Conservation (phyloP, 2,329 filamentous ascomycete species). For the Neopestalotiopsis sp. region DNA sequence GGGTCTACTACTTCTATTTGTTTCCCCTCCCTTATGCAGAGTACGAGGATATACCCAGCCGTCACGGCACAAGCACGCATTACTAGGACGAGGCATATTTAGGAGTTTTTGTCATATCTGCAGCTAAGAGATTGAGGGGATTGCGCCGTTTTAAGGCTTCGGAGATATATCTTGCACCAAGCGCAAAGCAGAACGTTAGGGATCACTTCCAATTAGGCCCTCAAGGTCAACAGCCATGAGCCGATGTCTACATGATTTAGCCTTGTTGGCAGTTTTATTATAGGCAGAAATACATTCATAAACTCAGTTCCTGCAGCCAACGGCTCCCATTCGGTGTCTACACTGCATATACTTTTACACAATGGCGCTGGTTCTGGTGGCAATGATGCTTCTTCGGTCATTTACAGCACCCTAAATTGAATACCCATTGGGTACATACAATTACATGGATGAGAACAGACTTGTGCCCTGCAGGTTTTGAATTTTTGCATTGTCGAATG, state of each 20-base stretch:
- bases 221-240: too few relatives aligned
- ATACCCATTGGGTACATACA: too few relatives aligned
- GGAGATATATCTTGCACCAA: not conserved
- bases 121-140: not conserved
- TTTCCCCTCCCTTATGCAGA: not conserved
- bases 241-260: not conserved
- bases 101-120: not conserved
- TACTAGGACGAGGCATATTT: constrained; percentile 12
- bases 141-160: not conserved
- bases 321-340: not conserved
- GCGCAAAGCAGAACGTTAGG: not conserved
- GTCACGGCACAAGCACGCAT: constrained; percentile 11
- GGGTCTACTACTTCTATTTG: not conserved
- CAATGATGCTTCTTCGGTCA: not conserved
- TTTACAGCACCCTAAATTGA: too few relatives aligned
- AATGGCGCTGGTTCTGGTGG: not conserved
- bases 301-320: not conserved
- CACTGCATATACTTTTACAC: not conserved
- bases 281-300: not conserved
- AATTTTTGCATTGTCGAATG: too few relatives aligned
- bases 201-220: not conserved
- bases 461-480: too few relatives aligned
- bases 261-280: not conserved
- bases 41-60: constrained; percentile 18
- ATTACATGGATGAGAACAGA: too few relatives aligned